phyloP scores from a whole-genome alignment of 148 eudicot species.

The Euryodendron excelsum region DNA sequence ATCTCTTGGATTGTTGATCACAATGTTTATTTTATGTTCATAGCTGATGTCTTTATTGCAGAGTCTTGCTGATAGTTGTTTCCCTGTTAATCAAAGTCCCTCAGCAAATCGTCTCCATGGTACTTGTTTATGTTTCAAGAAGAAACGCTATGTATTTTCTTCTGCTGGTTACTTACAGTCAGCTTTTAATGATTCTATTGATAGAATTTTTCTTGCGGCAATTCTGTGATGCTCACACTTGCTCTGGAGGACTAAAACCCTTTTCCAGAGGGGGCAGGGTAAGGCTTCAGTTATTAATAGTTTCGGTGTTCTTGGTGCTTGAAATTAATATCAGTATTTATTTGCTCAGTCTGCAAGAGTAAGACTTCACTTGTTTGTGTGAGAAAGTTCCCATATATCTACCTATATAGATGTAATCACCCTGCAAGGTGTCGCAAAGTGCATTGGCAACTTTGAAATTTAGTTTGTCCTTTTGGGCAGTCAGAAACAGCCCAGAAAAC shows the following conservation, averaged over 20 bases:
- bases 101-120: conserved; percentile 93
- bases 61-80: conserved; percentile 81
- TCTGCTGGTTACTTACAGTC: conserved; percentile 11
- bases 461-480: neutral
- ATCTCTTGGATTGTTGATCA: conserved; percentile 13
- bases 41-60: conserved; percentile 34
- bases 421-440: neutral
- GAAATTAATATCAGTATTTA: too few relatives aligned
- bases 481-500: neutral
- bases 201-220: conserved; percentile 83
- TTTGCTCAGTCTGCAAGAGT: neutral
- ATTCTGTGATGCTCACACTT: conserved; percentile 88
- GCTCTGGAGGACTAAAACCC: conserved; percentile 64
- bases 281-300: conserved; percentile 23
- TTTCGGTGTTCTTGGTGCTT: neutral
- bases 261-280: conserved; percentile 79
- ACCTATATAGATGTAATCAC: neutral
- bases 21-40: neutral
- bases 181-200: conserved; percentile 6
- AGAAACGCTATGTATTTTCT: neutral
- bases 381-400: neutral
- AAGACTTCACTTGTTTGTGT: neutral
- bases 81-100: conserved; percentile 66
- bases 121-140: conserved; percentile 22
- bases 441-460: neutral